Base-by-base conservation (phyloP, 495 filamentous ascomycete genomes). In the Astrocystis sublimbata region DNA sequence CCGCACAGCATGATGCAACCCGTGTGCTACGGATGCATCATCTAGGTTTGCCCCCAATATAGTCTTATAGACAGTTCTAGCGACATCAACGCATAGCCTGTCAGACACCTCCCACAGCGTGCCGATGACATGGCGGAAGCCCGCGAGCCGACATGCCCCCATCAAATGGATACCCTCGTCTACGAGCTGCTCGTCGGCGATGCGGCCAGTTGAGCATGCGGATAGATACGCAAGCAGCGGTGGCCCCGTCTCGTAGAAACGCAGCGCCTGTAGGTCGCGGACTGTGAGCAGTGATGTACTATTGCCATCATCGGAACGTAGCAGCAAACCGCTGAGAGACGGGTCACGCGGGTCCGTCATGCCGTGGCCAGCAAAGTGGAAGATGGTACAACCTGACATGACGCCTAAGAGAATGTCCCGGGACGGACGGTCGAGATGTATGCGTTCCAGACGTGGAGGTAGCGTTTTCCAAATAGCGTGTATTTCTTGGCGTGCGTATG, bases 81-180 rank as follows among this genome's bases (percentile, higher is more conserved):
- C 72, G 35, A 72, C 62, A 5, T 73, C 56, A 17, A 73, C 65
- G 45, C 72, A 72, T 3, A 40, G 35, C 12, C 19, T 10, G 23
- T 68, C 69, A 2, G 46, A 53, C 8, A 68, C 66, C 38, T 68
- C 50, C 75, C 72, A 76, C 41, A 75, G 60, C 8, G 76, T 70
- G 13, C 71, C 75, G 24, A 79, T 54, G 7, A 76, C 70, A 47
- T 76, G 72, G 4, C 67, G 68, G 17, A 76, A 77, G 1, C 75
- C 74, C 0, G 74, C 74, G 8, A 77, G 65, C 21, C 75, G 73
- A 49, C 71, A 73, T 10, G 68, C 71, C 41, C 60, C 67, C 13
- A 68, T 63, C 15, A 77, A 65, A 36, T 76, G 67, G 23, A 77
- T 64, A 4, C 36, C 43, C 47, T 79, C 73, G 36, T 79, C 71